Evolutionary conservation across 768 basidiomycete genomes (phyloP).

Genomic region (Pholiota molesta): DNA sequence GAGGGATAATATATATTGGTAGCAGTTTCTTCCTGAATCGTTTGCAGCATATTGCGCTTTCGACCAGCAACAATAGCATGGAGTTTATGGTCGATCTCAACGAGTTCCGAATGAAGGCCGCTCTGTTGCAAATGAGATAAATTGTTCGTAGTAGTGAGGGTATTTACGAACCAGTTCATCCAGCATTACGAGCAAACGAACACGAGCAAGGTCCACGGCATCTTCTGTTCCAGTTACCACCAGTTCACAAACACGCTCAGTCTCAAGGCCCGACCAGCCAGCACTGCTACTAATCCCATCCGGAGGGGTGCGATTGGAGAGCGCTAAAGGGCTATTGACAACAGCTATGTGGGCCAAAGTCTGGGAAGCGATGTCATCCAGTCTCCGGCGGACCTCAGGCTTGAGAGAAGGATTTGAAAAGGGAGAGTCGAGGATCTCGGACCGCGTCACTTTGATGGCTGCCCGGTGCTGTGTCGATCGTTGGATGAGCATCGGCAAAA

Average conservation of each 20-base stretch:
- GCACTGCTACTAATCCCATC: constrained; percentile 76
- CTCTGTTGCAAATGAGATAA: constrained; percentile 52
- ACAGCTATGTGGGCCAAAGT: constrained; percentile 94
- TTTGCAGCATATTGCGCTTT: constrained; percentile 84
- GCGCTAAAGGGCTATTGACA: constrained; percentile 79
- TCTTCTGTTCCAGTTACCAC: constrained; percentile 89
- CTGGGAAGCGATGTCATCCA: constrained; percentile 94
- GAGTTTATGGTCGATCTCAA: constrained; percentile 94
- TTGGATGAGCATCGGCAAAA: constrained; percentile 19
- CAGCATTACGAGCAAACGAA: constrained; percentile 89
- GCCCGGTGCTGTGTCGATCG: constrained; percentile 65
- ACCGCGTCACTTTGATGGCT: constrained; percentile 87
- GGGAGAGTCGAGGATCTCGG: constrained; percentile 89
- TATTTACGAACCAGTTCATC: constrained; percentile 81
- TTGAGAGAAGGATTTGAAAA: constrained; percentile 81
- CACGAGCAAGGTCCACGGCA: constrained; percentile 88
- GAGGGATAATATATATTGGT: constrained; percentile 97
- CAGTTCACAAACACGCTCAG: constrained; percentile 91
- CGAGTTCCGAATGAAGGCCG: constrained; percentile 87
- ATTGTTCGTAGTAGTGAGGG: background rate
- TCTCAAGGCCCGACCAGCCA: constrained; percentile 90
- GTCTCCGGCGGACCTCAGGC: constrained; percentile 75
- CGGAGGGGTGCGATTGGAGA: constrained; percentile 76
- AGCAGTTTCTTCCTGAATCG: constrained; percentile 95
- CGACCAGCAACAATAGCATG: constrained; percentile 91